phyloP scores from a whole-genome alignment of 2,329 filamentous ascomycete genomes.

The Malbranchea zuffiana region DNA sequence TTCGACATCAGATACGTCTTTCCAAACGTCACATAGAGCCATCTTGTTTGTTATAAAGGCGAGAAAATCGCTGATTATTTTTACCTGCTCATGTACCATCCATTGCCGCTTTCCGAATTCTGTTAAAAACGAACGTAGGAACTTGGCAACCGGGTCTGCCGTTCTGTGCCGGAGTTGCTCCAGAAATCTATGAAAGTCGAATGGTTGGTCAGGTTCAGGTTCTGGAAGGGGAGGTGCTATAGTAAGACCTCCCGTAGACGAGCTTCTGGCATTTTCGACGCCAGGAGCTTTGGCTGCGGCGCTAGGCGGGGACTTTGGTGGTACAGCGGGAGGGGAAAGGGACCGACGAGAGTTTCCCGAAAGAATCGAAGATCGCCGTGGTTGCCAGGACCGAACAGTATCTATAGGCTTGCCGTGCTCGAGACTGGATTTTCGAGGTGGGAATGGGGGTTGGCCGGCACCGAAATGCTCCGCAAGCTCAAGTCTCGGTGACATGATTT shows the following conservation, averaged over 20 bases:
- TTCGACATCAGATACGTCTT: conserved; percentile 86
- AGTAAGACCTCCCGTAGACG: conserved; percentile 22
- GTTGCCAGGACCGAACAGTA: conserved; percentile 16
- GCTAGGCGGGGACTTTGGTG: conserved; percentile 20
- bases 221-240: conserved; percentile 58
- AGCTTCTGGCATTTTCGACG: conserved; percentile 23
- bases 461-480: conserved; percentile 73
- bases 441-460: conserved; percentile 55
- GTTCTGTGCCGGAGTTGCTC: conserved; percentile 93
- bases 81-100: conserved; percentile 99
- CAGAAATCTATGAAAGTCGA: conserved; percentile 94
- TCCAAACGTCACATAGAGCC: conserved; percentile 93
- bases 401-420: conserved; percentile 50
- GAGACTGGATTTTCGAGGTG: conserved; percentile 75
- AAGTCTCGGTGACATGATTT: conserved; percentile 83
- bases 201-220: conserved; percentile 74
- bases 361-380: conserved; percentile 10
- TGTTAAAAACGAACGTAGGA: conserved; percentile 82
- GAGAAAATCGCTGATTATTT: conserved; percentile 94
- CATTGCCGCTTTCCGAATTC: conserved; percentile 97
- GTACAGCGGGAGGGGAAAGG: conserved; percentile 17
- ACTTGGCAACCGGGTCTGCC: conserved; percentile 94
- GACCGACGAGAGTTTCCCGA: conserved; percentile 8
- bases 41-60: conserved; percentile 98
- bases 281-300: conserved; percentile 15